phyloP scores from a whole-genome alignment of 805 yeast genomes.

The Clavispora carvajalis region DNA sequence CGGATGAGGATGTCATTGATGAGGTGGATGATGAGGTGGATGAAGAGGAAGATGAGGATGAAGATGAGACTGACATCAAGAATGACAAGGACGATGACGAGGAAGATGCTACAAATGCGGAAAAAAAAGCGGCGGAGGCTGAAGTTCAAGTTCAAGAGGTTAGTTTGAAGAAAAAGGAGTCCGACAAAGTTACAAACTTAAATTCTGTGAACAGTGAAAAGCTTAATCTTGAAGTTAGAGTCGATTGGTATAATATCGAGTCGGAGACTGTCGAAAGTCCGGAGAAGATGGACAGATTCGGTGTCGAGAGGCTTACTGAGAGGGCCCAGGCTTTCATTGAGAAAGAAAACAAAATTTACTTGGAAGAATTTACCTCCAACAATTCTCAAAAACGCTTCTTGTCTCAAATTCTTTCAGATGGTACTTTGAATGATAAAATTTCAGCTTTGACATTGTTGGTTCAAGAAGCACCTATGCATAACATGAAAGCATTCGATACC shows the following conservation, averaged over 20 bases:
- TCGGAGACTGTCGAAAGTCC: constrained; percentile 18
- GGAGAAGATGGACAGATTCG: constrained; percentile 45
- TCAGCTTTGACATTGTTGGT: constrained; percentile 88
- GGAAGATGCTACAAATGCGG: constrained; percentile 10
- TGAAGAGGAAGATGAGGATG: constrained; percentile 17
- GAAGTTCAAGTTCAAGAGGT: constrained; percentile 31
- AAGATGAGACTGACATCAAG: no score
- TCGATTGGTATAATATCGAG: constrained; percentile 74
- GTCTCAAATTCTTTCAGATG: constrained; percentile 80
- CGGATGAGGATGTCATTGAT: constrained; percentile 26
- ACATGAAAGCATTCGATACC: constrained; percentile 76
- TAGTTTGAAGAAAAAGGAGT: constrained; percentile 21
- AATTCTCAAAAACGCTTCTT: constrained; percentile 83
- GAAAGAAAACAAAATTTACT: constrained; percentile 64
- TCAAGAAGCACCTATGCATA: constrained; percentile 94
- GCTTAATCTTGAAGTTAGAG: constrained; percentile 53
- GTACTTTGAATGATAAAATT: constrained; percentile 93
- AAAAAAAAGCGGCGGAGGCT: constrained; percentile 20
- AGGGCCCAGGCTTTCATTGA: constrained; percentile 65
- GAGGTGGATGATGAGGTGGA: constrained; percentile 11
- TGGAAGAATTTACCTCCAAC: constrained; percentile 66
- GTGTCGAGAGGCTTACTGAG: constrained; percentile 54
- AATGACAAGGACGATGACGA: constrained; percentile 6
- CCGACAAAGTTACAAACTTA: constrained; percentile 30
- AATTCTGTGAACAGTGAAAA: constrained; percentile 53